phyloP scores from a whole-genome alignment of 2,329 filamentous ascomycete genomes.

The Neoscytalidium dimidiatum region DNA sequence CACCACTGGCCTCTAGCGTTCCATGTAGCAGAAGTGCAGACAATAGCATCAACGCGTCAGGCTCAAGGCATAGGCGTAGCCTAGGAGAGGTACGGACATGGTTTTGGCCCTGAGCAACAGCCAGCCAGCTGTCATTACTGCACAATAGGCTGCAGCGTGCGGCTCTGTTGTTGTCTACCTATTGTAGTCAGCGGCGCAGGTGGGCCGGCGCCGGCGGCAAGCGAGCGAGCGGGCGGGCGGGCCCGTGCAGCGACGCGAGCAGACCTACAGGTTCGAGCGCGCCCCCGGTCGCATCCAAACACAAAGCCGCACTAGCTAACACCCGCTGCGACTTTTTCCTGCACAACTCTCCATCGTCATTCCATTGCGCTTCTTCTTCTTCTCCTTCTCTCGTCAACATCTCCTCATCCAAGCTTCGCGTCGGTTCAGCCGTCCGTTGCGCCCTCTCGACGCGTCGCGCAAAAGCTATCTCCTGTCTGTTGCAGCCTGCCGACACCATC shows the following conservation, averaged over 20 bases:
- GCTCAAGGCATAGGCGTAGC: too few relatives aligned
- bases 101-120: too few relatives aligned
- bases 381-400: neutral
- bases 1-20: too few relatives aligned
- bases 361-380: neutral
- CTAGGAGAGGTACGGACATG: too few relatives aligned
- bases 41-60: too few relatives aligned
- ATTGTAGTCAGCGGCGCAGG: neutral
- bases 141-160: neutral
- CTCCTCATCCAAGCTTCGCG: neutral
- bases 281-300: constrained; percentile 11
- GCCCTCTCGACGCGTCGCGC: neutral
- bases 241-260: constrained; percentile 2
- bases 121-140: too few relatives aligned
- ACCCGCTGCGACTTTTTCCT: constrained; percentile 1
- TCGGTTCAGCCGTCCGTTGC: neutral
- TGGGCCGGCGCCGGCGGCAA: neutral
- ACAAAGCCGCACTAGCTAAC: constrained; percentile 11
- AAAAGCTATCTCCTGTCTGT: neutral
- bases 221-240: neutral
- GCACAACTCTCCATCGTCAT: neutral
- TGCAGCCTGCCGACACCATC: constrained; percentile 11
- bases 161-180: too few relatives aligned
- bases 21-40: too few relatives aligned
- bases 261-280: too few relatives aligned